phyloP scores from a whole-genome alignment of 768 basidiomycete species.

The Podaxis sp. region DNA sequence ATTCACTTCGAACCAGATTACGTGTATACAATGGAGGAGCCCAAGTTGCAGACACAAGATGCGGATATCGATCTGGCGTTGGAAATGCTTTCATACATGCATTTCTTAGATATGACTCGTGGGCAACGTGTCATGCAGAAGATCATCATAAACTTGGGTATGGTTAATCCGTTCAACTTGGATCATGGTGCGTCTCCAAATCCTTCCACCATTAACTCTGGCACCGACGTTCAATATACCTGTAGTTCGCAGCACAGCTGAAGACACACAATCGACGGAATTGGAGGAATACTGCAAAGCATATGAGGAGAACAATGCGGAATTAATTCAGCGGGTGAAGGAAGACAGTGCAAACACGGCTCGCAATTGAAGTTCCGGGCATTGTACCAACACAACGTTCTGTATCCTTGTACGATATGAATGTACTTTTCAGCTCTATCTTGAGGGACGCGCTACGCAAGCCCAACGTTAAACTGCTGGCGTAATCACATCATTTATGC shows the following conservation, averaged over 20 bases:
- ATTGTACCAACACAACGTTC: background rate
- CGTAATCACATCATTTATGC: no score
- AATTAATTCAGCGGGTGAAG: background rate
- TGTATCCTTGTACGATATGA: background rate
- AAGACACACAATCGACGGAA: constrained; percentile 18
- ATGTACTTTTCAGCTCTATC: background rate
- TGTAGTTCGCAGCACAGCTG: constrained; percentile 27
- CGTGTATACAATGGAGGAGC: constrained; percentile 27
- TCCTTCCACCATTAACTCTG: background rate
- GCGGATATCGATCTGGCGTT: constrained; percentile 13
- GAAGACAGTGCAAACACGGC: background rate
- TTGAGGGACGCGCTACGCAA: no score
- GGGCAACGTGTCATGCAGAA: background rate
- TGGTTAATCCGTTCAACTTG: background rate
- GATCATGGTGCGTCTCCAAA: background rate
- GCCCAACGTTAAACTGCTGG: no score
- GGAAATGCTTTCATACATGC: constrained; percentile 8
- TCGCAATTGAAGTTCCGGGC: background rate
- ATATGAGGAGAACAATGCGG: constrained; percentile 28
- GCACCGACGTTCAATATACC: background rate
- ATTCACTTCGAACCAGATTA: constrained; percentile 25
- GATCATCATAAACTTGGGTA: background rate
- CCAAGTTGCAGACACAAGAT: background rate
- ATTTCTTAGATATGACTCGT: background rate
- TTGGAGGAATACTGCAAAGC: constrained; percentile 25